Evolutionary conservation across 345 rosid genomes (phyloP), one percentile per base, ranked within the genome.

Genomic region (Brassica cretica): DNA sequence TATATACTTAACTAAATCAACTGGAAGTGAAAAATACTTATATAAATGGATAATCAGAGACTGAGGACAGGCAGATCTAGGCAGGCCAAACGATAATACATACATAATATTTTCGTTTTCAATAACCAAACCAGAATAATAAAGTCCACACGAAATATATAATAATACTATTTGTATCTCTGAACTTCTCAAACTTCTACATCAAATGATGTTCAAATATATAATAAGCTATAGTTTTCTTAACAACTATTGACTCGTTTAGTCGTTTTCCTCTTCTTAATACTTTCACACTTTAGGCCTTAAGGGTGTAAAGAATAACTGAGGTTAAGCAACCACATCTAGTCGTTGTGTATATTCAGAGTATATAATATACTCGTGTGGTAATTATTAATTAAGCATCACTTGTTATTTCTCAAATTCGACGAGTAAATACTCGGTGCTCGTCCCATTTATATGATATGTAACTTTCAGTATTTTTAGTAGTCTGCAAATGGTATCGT

Each of bases 81-180:
- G 71, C 55, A 68, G 33, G 78, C 82, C 60, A 62, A 33, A 73
- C 49, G 5, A 79, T 68, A 37, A 68, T 14, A 68, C 33, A 68
- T 32, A 49, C 71, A 14, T 35, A 56, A 65, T 58, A 32, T 41
- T 70, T 18, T 69, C 44, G 41, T 56, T 80, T 63, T 75, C 82
- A 41, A 51, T 74, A 73, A 70, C 72, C 79, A 74, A 74, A 73
- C 79, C 24, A 70, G 68, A 80, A 80, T 74, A 70, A 64, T 70
- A 21, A 64, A 74, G 62, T 75, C 76, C 79, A 74, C 82, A 74
- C 72, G 72, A 30, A 74, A 74, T 56, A 49, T 12, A 67, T 27
- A 68, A 51, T 24, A 66, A 56, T 69, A 74, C 41, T 64, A 63
- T 74, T 8, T 39, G 6, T 25, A 53, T 33, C 3, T 25, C 59